Base-by-base conservation (phyloP, 106 monocot species). In the Ottelia alismoides region DNA sequence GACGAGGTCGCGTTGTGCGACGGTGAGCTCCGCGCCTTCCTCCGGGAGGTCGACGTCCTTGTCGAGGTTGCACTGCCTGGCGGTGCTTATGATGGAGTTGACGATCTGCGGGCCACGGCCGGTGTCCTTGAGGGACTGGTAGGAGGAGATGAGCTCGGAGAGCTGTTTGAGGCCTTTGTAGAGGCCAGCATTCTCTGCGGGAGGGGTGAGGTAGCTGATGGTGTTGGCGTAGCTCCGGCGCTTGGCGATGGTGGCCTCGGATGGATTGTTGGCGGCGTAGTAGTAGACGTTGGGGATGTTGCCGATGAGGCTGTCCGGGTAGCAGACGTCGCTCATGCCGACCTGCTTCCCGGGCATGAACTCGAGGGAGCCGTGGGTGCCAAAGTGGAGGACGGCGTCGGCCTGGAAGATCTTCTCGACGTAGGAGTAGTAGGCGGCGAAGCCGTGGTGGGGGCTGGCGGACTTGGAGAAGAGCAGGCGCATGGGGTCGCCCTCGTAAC, bases 311-410 rank as follows among this genome's bases (percentile, higher is more conserved):
- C 81, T 81, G 65, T 87, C 87, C 1, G 87, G 87, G 32, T 81
- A 87, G 77, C 87, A 87, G 7, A 58, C 81, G 24, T 87, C 87
- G 57, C 87, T 87, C 87, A 87, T 87, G 7, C 87, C 87, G 3
- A 87, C 87, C 61, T 87, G 87, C 65, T 87, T 87, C 43, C 87
- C 87, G 1, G 87, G 87, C 87, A 87, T 87, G 81, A 87, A 87
- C 52, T 87, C 88, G 19, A 88, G 70, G 3, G 88, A 82, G 1
- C 82, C 88, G 45, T 88, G 88, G n/a, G 88, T 88, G n/a, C 82
- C 88, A 45, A 88, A 88, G 61, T 88, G 88, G 20, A 88, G 78
- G n/a, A 88, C 88, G 19, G 82, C 82, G 51, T 88, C 88, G 3
- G 88, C 88, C 18, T 62, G n/a, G 64, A 88, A 82, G 73, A 88